Conservation (phyloP, 495 filamentous ascomycete species). For the Hypoxylon rickii region DNA sequence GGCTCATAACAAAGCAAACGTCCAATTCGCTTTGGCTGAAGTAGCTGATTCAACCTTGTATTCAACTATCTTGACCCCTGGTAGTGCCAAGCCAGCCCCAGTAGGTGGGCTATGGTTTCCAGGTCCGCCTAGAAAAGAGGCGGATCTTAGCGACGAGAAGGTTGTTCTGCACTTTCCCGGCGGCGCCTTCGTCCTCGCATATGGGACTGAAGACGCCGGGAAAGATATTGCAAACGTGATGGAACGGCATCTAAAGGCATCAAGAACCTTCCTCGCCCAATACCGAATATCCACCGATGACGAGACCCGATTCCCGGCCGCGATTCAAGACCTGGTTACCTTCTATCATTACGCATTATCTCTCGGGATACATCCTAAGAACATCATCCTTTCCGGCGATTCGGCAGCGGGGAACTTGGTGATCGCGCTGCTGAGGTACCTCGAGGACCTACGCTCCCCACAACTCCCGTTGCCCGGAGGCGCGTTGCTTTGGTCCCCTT, state of each 20-base stretch:
- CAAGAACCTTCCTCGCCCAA: slow-evolving; percentile 10
- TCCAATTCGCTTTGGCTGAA: not conserved
- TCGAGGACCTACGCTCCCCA: not conserved
- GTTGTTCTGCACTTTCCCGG: slow-evolving; percentile 23
- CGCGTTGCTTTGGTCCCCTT: slow-evolving; percentile 30
- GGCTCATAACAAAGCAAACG: not conserved
- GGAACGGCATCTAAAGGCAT: not conserved
- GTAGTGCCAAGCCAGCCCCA: not conserved
- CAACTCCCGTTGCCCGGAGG: slow-evolving; percentile 14
- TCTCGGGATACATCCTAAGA: slow-evolving; percentile 7
- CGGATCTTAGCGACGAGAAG: slow-evolving; percentile 4
- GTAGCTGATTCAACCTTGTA: not conserved
- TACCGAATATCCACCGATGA: slow-evolving; percentile 13
- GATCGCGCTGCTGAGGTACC: slow-evolving; percentile 16
- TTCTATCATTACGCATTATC: slow-evolving; percentile 15
- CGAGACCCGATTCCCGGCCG: slow-evolving; percentile 19
- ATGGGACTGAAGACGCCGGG: not conserved
- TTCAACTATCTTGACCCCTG: not conserved
- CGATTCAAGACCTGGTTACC: slow-evolving; percentile 24
- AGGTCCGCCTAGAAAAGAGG: not conserved
- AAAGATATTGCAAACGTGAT: not conserved
- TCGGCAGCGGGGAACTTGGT: slow-evolving; percentile 25
- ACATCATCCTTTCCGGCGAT: slow-evolving; percentile 24
- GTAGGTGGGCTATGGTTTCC: slow-evolving; percentile 12
- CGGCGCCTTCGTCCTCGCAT: slow-evolving; percentile 26